Percentiles rank a stretch among this genome's conserved stretches.
Conservation (phyloP, 192 early-diverging fungal genomes). For the Podila epigama region DNA sequence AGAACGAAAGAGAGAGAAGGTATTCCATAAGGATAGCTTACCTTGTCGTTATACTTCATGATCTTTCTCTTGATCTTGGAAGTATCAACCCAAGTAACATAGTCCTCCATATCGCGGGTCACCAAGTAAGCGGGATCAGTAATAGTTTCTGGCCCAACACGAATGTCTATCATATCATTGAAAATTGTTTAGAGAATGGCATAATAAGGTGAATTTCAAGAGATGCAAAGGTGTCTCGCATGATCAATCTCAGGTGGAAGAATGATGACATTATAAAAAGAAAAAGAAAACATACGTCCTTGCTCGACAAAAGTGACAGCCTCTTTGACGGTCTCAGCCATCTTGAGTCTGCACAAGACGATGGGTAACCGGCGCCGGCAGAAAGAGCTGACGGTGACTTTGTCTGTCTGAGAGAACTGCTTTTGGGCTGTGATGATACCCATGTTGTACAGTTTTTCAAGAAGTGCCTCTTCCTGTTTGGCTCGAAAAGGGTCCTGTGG, state of each 20-base stretch:
- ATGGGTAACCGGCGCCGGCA: constrained; percentile 89
- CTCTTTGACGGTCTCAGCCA: constrained; percentile 93
- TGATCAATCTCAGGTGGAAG: too few relatives aligned
- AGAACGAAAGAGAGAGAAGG: not conserved
- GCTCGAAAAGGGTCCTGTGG: constrained; percentile 82
- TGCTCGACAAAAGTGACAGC: constrained; percentile 93
- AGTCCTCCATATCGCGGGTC: constrained; percentile 91
- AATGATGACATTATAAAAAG: too few relatives aligned
- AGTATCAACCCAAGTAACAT: constrained; percentile 97
- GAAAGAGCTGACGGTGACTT: constrained; percentile 86
- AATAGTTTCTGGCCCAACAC: constrained; percentile 90
- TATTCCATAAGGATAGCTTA: constrained; percentile 17
- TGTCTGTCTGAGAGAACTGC: constrained; percentile 78
- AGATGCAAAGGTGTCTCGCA: too few relatives aligned
- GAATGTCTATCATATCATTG: constrained; percentile 65
- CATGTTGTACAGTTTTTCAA: constrained; percentile 88
- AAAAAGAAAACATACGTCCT: constrained; percentile 57
- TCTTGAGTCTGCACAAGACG: constrained; percentile 93
- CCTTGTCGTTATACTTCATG: constrained; percentile 91
- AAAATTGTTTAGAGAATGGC: too few relatives aligned
- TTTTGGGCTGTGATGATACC: constrained; percentile 83
- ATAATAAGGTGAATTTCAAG: too few relatives aligned
- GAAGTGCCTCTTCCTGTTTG: constrained; percentile 76
- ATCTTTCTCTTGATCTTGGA: constrained; percentile 98
- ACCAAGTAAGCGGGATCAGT: constrained; percentile 84